Conservation (phyloP, 805 yeast genomes). For the Millerago galiae region DNA sequence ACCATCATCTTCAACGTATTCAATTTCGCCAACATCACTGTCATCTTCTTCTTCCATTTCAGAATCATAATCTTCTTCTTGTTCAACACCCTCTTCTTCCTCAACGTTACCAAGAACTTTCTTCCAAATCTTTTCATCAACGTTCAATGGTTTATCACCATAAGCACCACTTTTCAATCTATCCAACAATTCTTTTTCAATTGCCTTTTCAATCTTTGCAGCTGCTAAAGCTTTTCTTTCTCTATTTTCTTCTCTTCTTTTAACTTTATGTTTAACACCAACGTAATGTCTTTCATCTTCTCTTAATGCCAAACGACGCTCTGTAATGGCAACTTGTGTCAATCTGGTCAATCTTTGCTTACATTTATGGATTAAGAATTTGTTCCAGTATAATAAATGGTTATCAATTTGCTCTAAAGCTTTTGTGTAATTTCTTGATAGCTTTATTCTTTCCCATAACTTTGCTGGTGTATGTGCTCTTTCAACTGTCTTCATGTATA, state of each 20-base stretch:
- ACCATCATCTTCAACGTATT: slow-evolving; percentile 84
- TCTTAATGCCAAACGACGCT: slow-evolving; percentile 83
- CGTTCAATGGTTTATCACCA: slow-evolving; percentile 96
- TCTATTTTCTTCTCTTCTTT: slow-evolving; percentile 88
- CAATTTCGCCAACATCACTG: slow-evolving; percentile 70
- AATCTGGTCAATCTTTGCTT: slow-evolving; percentile 92
- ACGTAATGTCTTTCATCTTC: slow-evolving; percentile 92
- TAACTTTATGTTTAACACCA: slow-evolving; percentile 89
- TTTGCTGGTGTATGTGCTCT: slow-evolving; percentile 93
- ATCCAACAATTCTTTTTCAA: slow-evolving; percentile 90
- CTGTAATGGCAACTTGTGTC: slow-evolving; percentile 93
- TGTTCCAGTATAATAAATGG: slow-evolving; percentile 88
- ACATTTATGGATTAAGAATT: slow-evolving; percentile 84
- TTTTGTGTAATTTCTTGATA: slow-evolving; percentile 81
- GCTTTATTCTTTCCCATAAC: slow-evolving; percentile 90
- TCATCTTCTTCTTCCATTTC: slow-evolving; percentile 44
- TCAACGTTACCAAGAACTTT: slow-evolving; percentile 83
- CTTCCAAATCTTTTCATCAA: slow-evolving; percentile 94
- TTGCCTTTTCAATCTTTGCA: slow-evolving; percentile 93
- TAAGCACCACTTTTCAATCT: slow-evolving; percentile 96
- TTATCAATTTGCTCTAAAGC: slow-evolving; percentile 88
- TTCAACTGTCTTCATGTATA: slow-evolving; percentile 96
- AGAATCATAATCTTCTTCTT: slow-evolving; percentile 42
- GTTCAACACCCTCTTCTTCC: slow-evolving; percentile 50
- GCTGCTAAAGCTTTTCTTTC: slow-evolving; percentile 96